phyloP scores from a whole-genome alignment of 2,329 filamentous ascomycete species.

The Corynespora cassiicola region DNA sequence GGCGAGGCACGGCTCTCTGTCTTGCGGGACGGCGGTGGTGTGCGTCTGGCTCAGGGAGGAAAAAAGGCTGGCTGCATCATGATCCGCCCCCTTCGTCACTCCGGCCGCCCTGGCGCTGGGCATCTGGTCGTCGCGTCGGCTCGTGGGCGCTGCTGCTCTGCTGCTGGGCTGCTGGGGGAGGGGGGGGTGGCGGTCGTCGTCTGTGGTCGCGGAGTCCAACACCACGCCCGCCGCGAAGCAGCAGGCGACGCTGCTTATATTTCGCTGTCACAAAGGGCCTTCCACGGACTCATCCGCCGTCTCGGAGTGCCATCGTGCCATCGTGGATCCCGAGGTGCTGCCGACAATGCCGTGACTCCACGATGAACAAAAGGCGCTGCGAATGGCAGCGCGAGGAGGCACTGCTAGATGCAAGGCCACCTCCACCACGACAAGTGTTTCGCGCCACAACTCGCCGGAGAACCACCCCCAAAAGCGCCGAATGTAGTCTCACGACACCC shows the following conservation, averaged over 20 bases:
- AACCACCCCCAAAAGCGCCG: no score
- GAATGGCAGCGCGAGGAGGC: conserved; percentile 27
- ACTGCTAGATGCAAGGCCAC: conserved; percentile 16
- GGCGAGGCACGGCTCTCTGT: no score
- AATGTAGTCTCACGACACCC: no score
- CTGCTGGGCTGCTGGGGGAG: neutral
- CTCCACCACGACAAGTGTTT: conserved; percentile 11
- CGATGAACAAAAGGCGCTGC: conserved; percentile 17
- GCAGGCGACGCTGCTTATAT: conserved; percentile 35
- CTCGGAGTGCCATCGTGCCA: conserved; percentile 15
- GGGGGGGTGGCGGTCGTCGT: neutral
- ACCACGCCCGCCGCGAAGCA: conserved; percentile 3
- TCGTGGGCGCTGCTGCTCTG: neutral
- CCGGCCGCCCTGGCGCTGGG: no score
- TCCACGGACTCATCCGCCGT: conserved; percentile 34
- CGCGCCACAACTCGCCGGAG: conserved; percentile 22
- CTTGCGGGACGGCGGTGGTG: no score
- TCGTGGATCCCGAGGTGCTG: conserved; percentile 31
- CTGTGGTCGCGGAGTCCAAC: no score
- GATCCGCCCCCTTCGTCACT: conserved; percentile 16
- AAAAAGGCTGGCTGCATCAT: conserved; percentile 20
- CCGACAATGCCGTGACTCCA: conserved; percentile 23
- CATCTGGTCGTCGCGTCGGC: no score
- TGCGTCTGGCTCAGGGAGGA: no score
- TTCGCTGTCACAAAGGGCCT: conserved; percentile 38